phyloP scores from a whole-genome alignment of 2,329 filamentous ascomycete genomes.

The Fusarium piperis region DNA sequence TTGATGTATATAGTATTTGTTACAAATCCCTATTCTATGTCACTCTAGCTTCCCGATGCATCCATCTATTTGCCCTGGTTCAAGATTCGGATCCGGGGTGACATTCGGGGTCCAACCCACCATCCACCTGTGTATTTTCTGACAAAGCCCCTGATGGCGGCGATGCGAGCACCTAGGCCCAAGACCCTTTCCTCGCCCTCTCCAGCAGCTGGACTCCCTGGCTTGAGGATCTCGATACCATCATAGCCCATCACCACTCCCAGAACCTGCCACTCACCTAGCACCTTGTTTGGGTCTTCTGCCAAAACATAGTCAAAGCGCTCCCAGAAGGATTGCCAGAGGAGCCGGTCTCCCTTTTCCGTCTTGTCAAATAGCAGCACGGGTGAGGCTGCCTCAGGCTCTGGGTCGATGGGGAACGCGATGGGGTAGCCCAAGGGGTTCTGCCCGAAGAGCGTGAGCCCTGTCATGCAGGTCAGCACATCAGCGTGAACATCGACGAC shows the following conservation, averaged over 20 bases:
- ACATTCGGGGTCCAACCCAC: conserved; percentile 73
- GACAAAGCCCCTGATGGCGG: conserved; percentile 52
- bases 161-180: conserved; percentile 56
- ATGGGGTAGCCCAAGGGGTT: conserved; percentile 52
- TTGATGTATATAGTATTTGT: conserved; percentile 3
- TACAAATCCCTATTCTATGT: conserved; percentile 2
- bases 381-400: conserved; percentile 31
- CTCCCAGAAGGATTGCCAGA: conserved; percentile 66
- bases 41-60: background rate
- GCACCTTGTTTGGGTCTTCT: conserved; percentile 59
- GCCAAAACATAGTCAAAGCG: conserved; percentile 70
- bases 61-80: conserved; percentile 38
- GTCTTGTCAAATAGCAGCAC: conserved; percentile 69
- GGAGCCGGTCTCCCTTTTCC: conserved; percentile 55
- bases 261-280: conserved; percentile 65
- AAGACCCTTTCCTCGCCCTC: conserved; percentile 47
- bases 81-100: conserved; percentile 63
- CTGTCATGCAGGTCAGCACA: conserved; percentile 75
- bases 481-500: conserved; percentile 67
- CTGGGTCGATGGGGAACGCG: conserved; percentile 38
- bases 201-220: conserved; percentile 47
- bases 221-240: conserved; percentile 67
- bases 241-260: conserved; percentile 67
- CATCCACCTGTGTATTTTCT: conserved; percentile 65
- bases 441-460: conserved; percentile 72